A percentile compares a stretch with the other conserved stretches of the same genome.
Evolutionary conservation across 306 rosid genomes (phyloP).

Genomic region (Pyrus bretschneideri): DNA sequence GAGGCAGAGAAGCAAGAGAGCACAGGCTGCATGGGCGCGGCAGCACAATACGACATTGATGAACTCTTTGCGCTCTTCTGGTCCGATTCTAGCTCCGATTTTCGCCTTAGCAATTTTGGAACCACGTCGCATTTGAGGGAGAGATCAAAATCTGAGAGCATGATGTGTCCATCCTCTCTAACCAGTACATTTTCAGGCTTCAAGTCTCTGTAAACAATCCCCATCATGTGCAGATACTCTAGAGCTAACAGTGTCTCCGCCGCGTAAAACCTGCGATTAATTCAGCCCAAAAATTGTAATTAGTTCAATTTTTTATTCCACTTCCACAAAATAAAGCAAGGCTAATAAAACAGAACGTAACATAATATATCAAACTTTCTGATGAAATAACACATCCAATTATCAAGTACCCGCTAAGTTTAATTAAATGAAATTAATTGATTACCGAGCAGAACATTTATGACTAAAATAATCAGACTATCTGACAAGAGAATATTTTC

Average conservation of each 20-base stretch:
- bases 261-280: conserved; percentile 61
- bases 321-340: not conserved
- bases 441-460: no score
- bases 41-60: conserved; percentile 43
- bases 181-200: conserved; percentile 95
- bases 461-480: not conserved
- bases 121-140: conserved; percentile 92
- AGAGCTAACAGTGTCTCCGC: conserved; percentile 82
- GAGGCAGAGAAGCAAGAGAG: conserved; percentile 69
- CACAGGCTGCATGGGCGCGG: conserved; percentile 79
- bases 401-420: no score
- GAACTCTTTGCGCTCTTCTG: conserved; percentile 31
- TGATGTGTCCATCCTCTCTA: conserved; percentile 89
- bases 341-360: not conserved
- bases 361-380: no score
- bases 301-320: not conserved
- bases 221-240: conserved; percentile 99
- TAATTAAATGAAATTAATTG: no score
- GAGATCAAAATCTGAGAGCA: conserved; percentile 94
- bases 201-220: conserved; percentile 86
- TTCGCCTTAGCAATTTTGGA: conserved; percentile 58
- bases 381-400: no score
- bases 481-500: not conserved
- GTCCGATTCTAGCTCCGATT: conserved; percentile 19
- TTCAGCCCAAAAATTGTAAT: not conserved